These are phyloP conservation scores for Neocatenulostroma microsporum DNA, from an alignment of 2,329 filamentous ascomycete species.

Conservation along the genomic window DNA sequence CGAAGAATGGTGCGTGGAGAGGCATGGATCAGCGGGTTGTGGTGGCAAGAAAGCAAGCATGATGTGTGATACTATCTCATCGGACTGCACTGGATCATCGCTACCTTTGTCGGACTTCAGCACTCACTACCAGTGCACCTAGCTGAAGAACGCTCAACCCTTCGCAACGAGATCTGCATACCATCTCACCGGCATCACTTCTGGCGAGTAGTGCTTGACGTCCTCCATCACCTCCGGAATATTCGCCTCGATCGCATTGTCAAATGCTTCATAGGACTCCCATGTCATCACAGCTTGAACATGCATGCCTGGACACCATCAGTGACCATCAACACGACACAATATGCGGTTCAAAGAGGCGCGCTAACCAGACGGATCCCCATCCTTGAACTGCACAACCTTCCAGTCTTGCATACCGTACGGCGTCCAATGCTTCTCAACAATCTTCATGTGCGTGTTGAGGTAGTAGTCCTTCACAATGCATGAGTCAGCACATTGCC, in stretches of 20 bases:
- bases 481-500: too few species aligned
- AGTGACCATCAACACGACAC: too few species aligned
- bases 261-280: slow-evolving; percentile 13
- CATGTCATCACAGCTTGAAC: slow-evolving; percentile 17
- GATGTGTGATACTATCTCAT: too few species aligned
- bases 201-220: slow-evolving; percentile 14
- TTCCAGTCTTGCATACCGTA: slow-evolving; percentile 31
- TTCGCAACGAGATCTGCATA: slow-evolving; percentile 10
- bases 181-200: slow-evolving; percentile 11
- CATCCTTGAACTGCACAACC: slow-evolving; percentile 14
- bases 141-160: too few species aligned
- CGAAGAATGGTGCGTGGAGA: slow-evolving; percentile 3
- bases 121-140: too few species aligned
- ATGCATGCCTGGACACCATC: slow-evolving; percentile 5
- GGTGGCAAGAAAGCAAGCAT: slow-evolving; percentile 5
- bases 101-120: too few species aligned
- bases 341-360: too few species aligned
- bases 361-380: slow-evolving; percentile 10
- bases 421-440: slow-evolving; percentile 30
- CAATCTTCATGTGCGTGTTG: slow-evolving; percentile 36
- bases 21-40: slow-evolving; percentile 5
- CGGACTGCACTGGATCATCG: too few species aligned
- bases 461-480: slow-evolving; percentile 44
- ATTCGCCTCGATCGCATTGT: slow-evolving; percentile 14
- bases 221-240: slow-evolving; percentile 17